A percentile compares a stretch with the other conserved stretches of the same genome.
Evolutionary conservation across 2,329 filamentous ascomycete genomes (phyloP).

Genomic region (Didymella keratinophila): DNA sequence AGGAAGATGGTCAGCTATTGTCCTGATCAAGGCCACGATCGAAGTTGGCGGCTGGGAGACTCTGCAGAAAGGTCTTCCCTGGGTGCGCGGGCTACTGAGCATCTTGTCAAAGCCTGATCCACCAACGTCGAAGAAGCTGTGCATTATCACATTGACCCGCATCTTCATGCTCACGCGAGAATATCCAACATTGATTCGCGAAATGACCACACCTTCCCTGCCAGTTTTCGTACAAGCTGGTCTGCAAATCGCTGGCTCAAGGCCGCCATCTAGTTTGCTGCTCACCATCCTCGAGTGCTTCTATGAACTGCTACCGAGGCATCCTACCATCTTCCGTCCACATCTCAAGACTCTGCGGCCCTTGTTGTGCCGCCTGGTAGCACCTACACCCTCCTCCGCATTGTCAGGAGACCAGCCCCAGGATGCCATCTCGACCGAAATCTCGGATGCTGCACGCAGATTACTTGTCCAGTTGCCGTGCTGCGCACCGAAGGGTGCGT

Average conservation of each 20-base stretch:
- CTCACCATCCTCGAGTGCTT: slow-evolving; percentile 77
- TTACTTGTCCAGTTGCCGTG: slow-evolving; percentile 77
- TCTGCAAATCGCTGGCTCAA: slow-evolving; percentile 63
- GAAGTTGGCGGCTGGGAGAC: slow-evolving; percentile 87
- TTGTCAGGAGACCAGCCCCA: slow-evolving; percentile 29
- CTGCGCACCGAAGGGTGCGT: slow-evolving; percentile 81
- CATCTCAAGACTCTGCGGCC: slow-evolving; percentile 73
- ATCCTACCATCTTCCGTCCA: slow-evolving; percentile 83
- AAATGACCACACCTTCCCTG: slow-evolving; percentile 85
- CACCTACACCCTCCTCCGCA: slow-evolving; percentile 64
- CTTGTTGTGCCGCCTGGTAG: slow-evolving; percentile 67
- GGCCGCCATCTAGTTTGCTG: slow-evolving; percentile 55
- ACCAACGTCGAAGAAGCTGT: slow-evolving; percentile 75
- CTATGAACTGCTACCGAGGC: slow-evolving; percentile 74
- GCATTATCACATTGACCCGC: slow-evolving; percentile 77
- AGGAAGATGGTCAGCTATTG: slow-evolving; percentile 78
- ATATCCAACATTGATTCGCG: slow-evolving; percentile 82
- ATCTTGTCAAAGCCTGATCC: slow-evolving; percentile 84
- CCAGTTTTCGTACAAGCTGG: slow-evolving; percentile 77
- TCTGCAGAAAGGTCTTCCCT: slow-evolving; percentile 74
- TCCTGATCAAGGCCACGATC: slow-evolving; percentile 79
- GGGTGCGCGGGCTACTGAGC: slow-evolving; percentile 78
- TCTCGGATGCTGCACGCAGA: slow-evolving; percentile 67
- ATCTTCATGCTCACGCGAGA: slow-evolving; percentile 85
- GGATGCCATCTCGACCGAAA: slow-evolving; percentile 56